Conservation (phyloP, 371 early-diverging fungal species). For the Capillidium rhysosporum region DNA sequence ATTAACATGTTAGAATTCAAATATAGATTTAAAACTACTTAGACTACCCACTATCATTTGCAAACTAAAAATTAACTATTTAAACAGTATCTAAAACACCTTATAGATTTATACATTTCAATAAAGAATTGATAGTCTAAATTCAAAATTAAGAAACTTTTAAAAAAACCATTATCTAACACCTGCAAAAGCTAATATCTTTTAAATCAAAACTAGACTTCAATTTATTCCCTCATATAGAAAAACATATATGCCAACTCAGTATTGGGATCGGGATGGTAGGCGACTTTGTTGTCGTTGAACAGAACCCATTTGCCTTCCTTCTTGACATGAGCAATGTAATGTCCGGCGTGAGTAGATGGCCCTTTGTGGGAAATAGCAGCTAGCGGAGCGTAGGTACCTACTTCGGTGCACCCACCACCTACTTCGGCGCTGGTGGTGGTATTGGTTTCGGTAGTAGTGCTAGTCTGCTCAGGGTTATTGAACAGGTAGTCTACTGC, state of each 20-base stretch:
- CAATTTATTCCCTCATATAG: conserved; percentile 2
- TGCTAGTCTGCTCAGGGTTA: conserved; percentile 50
- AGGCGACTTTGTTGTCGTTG: conserved; percentile 85
- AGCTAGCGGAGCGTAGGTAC: conserved; percentile 46
- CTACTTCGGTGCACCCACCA: conserved; percentile 11
- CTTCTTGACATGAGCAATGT: conserved; percentile 68
- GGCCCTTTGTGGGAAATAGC: conserved; percentile 95
- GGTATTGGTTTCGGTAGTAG: not conserved
- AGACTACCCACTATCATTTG: no score
- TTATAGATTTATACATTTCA: no score
- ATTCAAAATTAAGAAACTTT: no score
- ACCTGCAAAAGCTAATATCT: no score
- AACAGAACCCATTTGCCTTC: conserved; percentile 63
- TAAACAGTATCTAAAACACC: no score
- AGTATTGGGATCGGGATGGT: conserved; percentile 7
- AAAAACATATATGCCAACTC: conserved; percentile 9
- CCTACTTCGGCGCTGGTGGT: not conserved
- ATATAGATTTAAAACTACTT: no score
- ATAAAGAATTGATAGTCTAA: no score
- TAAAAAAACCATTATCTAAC: no score
- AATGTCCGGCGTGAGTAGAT: conserved; percentile 91
- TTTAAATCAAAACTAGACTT: no score
- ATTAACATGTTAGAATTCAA: no score
- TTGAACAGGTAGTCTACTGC: conserved; percentile 91
- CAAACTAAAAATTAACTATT: no score